Conservation (phyloP, 2,329 filamentous ascomycete genomes). For the Fusarium fujikuroi region DNA sequence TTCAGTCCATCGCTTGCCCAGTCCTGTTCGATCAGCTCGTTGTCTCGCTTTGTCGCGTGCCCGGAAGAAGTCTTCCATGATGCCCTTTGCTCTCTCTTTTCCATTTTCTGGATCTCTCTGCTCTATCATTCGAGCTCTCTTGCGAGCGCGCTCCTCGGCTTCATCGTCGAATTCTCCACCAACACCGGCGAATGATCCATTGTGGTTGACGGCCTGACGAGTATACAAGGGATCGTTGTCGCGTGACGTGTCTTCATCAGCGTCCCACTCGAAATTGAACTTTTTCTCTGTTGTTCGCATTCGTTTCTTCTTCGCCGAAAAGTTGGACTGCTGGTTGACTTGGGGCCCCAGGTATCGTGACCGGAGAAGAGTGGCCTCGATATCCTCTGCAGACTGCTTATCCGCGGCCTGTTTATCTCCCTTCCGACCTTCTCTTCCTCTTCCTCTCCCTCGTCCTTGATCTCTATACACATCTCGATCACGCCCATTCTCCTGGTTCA, state of each 20-base stretch:
- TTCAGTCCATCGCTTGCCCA: constrained; percentile 96
- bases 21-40: constrained; percentile 75
- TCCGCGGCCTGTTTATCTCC: constrained; percentile 49
- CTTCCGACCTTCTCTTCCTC: constrained; percentile 54
- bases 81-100: constrained; percentile 77
- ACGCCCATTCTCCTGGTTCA: constrained; percentile 59
- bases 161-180: constrained; percentile 64
- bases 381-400: constrained; percentile 64
- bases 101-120: constrained; percentile 82
- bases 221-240: constrained; percentile 80
- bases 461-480: constrained; percentile 18
- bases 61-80: constrained; percentile 84
- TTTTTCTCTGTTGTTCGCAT: constrained; percentile 94
- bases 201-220: constrained; percentile 46
- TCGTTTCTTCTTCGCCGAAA: constrained; percentile 96
- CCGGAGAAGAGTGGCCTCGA: constrained; percentile 78
- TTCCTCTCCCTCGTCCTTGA: constrained; percentile 33
- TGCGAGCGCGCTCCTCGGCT: constrained; percentile 64
- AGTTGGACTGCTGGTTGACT: constrained; percentile 81
- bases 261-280: constrained; percentile 99
- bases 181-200: constrained; percentile 58
- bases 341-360: constrained; percentile 93
- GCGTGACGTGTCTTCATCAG: constrained; percentile 82
- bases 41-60: constrained; percentile 72
- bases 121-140: constrained; percentile 75